Base-by-base conservation (phyloP, 2,329 filamentous ascomycete genomes). In the Epichloe sp. region DNA sequence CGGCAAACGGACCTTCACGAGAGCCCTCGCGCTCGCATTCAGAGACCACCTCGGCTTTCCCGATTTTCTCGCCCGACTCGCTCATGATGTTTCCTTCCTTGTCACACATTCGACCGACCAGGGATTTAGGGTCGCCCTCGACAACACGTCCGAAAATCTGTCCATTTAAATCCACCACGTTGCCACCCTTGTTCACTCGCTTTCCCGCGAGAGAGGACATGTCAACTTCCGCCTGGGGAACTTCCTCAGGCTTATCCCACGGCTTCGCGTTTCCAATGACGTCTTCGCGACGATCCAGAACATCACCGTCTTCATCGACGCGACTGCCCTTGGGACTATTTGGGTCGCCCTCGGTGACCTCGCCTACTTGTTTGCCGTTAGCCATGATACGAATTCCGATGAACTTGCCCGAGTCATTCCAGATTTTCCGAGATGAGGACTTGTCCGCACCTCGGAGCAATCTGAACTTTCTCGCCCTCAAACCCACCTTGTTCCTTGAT, bases 81-180 rank as follows among this genome's bases (percentile, higher is more conserved):
- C 83, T 85, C 69, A 82, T 79, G 56, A 88, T 77, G 60, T 85
- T 79, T 37, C 85, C 85, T 34, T 86, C 69, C 65, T 81, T 84
- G 63, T 88, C 82, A 59, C 82, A 81, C 76, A 84, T 83, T 60
- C 78, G 80, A 31, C 84, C 84, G 10, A 80, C 68, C 42, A 88
- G 75, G 50, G 77, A 74, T 64, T 78, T 77, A 37, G 78, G 61
- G 54, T 83, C 78, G 14, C 85, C 85, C 61, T 87, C 82, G 19
- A 86, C 65, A 1, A 88, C 75, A 40, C 80, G 78, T 37, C 80
- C 85, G 54, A 78, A 81, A 55, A 82, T 78, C 44, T 69, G 64
- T 0, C 78, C 78, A 43, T 67, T 65, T 3, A 65, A 65, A 59
- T 80, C 78, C 26, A 82, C 78, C 1, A 79, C 69, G 45, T 80